Evolutionary conservation across 2,329 filamentous ascomycete species (phyloP).

Genomic region (Cytospora piceicola): DNA sequence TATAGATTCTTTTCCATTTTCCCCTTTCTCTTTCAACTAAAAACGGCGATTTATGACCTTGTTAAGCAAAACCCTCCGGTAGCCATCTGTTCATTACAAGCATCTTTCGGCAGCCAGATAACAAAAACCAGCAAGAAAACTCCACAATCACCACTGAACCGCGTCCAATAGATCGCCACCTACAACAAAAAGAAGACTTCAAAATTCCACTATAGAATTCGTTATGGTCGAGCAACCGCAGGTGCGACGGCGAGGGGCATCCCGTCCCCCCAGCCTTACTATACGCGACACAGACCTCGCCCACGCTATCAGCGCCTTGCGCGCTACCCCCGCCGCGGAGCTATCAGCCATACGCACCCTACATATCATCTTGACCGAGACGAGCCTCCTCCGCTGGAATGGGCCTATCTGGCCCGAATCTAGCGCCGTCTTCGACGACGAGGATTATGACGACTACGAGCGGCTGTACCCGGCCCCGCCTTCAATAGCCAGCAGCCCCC

Average conservation of each 20-base stretch:
- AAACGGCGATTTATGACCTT: too few relatives aligned
- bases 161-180: too few relatives aligned
- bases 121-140: too few relatives aligned
- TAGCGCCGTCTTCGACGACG: neutral
- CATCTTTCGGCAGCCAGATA: too few relatives aligned
- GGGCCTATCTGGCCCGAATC: conserved; percentile 2
- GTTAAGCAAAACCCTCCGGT: too few relatives aligned
- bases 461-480: conserved; percentile 12
- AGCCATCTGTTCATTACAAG: too few relatives aligned
- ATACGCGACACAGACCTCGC: conserved; percentile 7
- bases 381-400: conserved; percentile 8
- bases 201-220: too few relatives aligned
- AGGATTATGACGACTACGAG: conserved; percentile 2
- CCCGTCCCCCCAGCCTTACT: conserved; percentile 2
- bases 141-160: too few relatives aligned
- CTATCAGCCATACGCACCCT: conserved; percentile 6
- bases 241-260: neutral
- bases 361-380: conserved; percentile 1
- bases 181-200: too few relatives aligned
- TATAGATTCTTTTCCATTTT: too few relatives aligned
- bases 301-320: neutral
- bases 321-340: neutral
- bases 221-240: neutral
- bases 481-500: neutral
- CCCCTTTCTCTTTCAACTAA: too few relatives aligned